Conservation (phyloP, 2,329 filamentous ascomycete species). For the Aspergillus pseudoterreus region DNA sequence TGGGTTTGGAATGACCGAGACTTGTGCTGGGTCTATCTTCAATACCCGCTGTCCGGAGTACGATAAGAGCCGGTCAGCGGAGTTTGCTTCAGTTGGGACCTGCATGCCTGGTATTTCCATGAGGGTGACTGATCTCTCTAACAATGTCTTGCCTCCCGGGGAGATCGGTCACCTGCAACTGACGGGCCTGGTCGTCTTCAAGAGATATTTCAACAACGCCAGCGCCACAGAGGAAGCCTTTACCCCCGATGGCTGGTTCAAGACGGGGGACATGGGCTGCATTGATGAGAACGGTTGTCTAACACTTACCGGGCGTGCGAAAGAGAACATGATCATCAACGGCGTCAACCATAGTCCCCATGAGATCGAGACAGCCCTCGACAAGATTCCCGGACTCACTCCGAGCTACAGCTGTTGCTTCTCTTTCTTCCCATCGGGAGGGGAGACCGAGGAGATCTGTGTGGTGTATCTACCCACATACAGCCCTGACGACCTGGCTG, state of each 20-base stretch:
- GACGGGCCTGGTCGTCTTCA: constrained; percentile 21
- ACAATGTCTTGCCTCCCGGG: neutral
- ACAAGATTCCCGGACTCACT: constrained; percentile 24
- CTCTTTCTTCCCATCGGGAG: constrained; percentile 19
- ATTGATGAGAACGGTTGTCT: constrained; percentile 12
- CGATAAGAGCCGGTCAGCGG: constrained; percentile 13
- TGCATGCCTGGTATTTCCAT: constrained; percentile 20
- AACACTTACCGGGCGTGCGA: constrained; percentile 18
- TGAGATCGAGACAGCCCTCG: constrained; percentile 39
- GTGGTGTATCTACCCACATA: constrained; percentile 36
- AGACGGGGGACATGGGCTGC: constrained; percentile 14
- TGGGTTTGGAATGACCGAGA: constrained; percentile 43
- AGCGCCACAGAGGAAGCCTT: constrained; percentile 24
- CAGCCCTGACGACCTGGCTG: constrained; percentile 2
- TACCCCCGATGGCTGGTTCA: constrained; percentile 10
- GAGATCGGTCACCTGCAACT: constrained; percentile 58
- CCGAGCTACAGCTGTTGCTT: constrained; percentile 40
- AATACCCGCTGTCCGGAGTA: constrained; percentile 35
- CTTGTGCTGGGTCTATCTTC: constrained; percentile 49
- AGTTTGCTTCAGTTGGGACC: constrained; percentile 16
- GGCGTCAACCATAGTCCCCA: constrained; percentile 40
- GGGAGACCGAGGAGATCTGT: constrained; percentile 35
- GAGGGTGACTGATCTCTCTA: constrained; percentile 10
- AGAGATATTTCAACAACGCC: constrained; percentile 29
- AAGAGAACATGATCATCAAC: constrained; percentile 48